Evolutionary conservation across 192 early-diverging fungal genomes (phyloP).

Genomic region (Backusella liffmaniae): DNA sequence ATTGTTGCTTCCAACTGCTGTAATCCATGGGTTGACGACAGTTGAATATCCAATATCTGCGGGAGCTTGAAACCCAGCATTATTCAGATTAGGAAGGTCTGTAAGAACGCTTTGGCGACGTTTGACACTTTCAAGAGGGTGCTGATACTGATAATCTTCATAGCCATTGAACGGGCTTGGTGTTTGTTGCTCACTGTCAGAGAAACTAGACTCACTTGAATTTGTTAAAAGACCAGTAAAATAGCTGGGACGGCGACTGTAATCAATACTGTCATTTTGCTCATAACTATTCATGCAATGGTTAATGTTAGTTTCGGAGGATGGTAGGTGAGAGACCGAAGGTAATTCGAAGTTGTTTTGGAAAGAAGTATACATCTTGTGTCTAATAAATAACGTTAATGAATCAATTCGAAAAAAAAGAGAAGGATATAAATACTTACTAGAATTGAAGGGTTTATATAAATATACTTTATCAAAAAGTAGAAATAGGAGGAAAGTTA

Average conservation of each 20-base stretch:
- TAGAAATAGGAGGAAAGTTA: neutral
- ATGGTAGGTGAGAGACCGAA: neutral
- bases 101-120: conserved; percentile 10
- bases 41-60: conserved; percentile 6
- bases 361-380: neutral
- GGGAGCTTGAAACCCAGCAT: neutral
- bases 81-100: conserved; percentile 10
- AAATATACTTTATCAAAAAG: neutral
- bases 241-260: conserved; percentile 28
- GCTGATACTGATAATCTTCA: conserved; percentile 15
- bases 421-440: neutral
- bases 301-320: neutral
- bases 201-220: conserved; percentile 19
- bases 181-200: conserved; percentile 29
- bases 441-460: neutral
- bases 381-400: neutral
- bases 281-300: conserved; percentile 4
- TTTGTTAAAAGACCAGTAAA: conserved; percentile 20
- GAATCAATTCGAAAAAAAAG: neutral
- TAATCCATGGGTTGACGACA: neutral
- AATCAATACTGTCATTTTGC: conserved; percentile 16
- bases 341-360: conserved; percentile 11
- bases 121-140: conserved; percentile 3
- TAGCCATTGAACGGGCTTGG: conserved; percentile 16
- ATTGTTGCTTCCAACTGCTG: neutral